These are phyloP conservation scores for Leccinum solheimii DNA, from an alignment of 1,284 basidiomycete species.

Conservation along the genomic window DNA sequence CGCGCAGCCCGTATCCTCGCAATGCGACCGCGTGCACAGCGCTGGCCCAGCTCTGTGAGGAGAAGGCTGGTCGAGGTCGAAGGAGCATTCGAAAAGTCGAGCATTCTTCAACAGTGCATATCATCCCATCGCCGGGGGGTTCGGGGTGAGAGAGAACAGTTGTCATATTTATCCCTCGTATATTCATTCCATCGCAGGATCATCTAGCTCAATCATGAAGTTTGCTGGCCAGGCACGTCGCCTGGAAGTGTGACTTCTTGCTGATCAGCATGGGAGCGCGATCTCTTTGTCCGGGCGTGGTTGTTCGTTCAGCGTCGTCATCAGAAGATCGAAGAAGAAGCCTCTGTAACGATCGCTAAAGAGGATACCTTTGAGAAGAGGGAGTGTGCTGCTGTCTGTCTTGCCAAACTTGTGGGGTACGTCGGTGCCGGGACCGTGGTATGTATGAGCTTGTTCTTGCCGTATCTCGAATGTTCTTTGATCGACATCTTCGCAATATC, in stretches of 20 bases:
- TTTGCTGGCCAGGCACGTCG: slow-evolving; percentile 97
- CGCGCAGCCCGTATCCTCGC: slow-evolving; percentile 85
- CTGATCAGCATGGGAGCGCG: slow-evolving; percentile 99
- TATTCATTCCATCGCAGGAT: slow-evolving; percentile 57
- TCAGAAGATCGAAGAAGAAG: slow-evolving; percentile 99
- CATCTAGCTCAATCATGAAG: slow-evolving; percentile 99
- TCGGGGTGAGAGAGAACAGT: slow-evolving; percentile 63
- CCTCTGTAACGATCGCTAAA: slow-evolving; percentile 96
- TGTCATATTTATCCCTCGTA: slow-evolving; percentile 14
- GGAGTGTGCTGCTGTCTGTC: slow-evolving; percentile 97
- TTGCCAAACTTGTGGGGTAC: slow-evolving; percentile 98
- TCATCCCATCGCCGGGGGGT: slow-evolving; percentile 93
- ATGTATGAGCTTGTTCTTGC: slow-evolving; percentile 54
- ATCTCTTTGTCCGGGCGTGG: slow-evolving; percentile 99
- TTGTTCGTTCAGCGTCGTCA: slow-evolving; percentile 98
- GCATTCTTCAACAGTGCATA: slow-evolving; percentile 89
- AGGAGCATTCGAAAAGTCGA: slow-evolving; percentile 98
- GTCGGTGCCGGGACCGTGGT: slow-evolving; percentile 85
- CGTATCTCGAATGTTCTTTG: slow-evolving; percentile 2
- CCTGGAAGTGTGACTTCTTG: slow-evolving; percentile 96
- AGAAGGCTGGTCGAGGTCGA: slow-evolving; percentile 63
- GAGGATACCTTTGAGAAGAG: slow-evolving; percentile 92
- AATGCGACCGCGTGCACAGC: slow-evolving; percentile 77
- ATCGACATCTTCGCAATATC: slow-evolving; percentile 53
- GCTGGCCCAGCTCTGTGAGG: slow-evolving; percentile 42